These are phyloP conservation scores for Aspergillus ostianus DNA, from an alignment of 495 filamentous ascomycete species.

Conservation along the genomic window DNA sequence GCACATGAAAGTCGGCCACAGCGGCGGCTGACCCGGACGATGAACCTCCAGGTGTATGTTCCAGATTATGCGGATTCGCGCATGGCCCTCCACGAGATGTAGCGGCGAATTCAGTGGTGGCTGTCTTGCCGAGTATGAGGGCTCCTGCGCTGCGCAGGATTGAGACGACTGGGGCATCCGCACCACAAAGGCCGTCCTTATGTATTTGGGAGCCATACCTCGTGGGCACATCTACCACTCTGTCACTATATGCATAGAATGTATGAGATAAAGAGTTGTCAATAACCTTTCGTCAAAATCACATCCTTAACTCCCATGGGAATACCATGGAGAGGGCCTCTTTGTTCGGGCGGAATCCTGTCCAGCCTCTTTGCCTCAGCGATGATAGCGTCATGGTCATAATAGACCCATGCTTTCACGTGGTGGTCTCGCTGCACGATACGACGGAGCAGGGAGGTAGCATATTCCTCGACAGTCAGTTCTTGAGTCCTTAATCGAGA, in stretches of 20 bases:
- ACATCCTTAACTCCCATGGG: conserved; percentile 58
- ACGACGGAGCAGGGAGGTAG: conserved; percentile 48
- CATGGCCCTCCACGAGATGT: conserved; percentile 4
- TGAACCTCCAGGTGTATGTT: conserved; percentile 16
- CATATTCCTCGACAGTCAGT: conserved; percentile 52
- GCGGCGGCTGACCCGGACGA: conserved; percentile 18
- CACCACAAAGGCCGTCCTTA: conserved; percentile 6
- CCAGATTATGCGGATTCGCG: conserved; percentile 9
- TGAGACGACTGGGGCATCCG: conserved; percentile 12
- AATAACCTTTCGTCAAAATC: conserved; percentile 45
- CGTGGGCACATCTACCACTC: conserved; percentile 14
- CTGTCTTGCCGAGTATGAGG: conserved; percentile 19
- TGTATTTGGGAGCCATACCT: conserved; percentile 15
- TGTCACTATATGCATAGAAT: background rate
- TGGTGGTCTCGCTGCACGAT: conserved; percentile 45
- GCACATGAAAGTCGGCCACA: conserved; percentile 17
- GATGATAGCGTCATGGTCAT: conserved; percentile 47
- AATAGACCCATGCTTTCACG: conserved; percentile 55
- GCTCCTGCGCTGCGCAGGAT: conserved; percentile 15
- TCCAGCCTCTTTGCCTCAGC: conserved; percentile 52
- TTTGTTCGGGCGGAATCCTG: conserved; percentile 35
- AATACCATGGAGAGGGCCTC: conserved; percentile 55
- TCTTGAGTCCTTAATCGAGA: background rate
- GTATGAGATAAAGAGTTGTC: background rate
- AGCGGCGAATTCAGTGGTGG: conserved; percentile 17